phyloP scores from a whole-genome alignment of 73 alveolate species.

The Tetrahymena elliotti region DNA sequence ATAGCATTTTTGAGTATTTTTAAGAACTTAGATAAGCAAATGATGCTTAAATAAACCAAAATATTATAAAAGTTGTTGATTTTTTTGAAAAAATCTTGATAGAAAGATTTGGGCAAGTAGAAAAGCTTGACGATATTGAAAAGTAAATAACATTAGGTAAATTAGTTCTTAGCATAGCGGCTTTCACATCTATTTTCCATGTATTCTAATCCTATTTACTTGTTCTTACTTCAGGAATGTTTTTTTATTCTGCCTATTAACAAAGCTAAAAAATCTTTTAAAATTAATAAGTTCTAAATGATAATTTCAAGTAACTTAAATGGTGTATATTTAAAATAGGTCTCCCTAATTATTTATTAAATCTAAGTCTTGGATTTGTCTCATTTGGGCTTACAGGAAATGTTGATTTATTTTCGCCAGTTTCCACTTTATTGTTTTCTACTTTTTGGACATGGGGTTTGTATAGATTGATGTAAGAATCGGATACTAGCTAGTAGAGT shows the following conservation, averaged over 20 bases:
- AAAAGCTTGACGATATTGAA: background rate
- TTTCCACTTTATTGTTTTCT: background rate
- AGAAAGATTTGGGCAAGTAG: background rate
- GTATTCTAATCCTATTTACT: background rate
- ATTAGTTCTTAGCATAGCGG: background rate
- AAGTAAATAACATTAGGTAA: background rate
- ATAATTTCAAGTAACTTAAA: background rate
- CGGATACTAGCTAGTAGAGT: background rate
- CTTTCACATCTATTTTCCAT: background rate
- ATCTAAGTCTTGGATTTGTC: background rate
- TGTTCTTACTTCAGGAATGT: background rate
- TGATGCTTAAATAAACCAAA: background rate
- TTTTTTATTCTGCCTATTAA: background rate
- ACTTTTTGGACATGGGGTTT: background rate
- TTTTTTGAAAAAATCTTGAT: background rate
- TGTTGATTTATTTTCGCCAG: background rate
- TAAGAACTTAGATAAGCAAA: no score
- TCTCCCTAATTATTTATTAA: background rate
- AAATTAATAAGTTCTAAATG: background rate
- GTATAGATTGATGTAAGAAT: background rate
- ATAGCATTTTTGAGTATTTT: background rate
- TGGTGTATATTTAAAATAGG: background rate
- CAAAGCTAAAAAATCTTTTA: background rate
- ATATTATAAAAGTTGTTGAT: background rate
- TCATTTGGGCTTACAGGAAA: background rate